phyloP scores from a whole-genome alignment of 2,329 filamentous ascomycete genomes.

The Fusarium xylarioides region DNA sequence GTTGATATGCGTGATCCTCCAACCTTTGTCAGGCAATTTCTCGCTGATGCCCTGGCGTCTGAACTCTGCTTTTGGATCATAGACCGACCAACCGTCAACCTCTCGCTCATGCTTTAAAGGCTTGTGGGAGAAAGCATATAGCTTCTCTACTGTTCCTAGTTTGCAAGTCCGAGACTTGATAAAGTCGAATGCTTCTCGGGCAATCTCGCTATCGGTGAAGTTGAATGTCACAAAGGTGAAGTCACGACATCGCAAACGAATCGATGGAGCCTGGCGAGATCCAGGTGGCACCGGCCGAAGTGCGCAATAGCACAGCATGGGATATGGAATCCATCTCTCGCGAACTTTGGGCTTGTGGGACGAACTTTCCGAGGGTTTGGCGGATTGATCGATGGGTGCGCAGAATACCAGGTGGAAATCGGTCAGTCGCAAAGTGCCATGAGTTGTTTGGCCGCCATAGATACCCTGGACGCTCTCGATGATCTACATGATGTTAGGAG shows the following conservation, averaged over 20 bases:
- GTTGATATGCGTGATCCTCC: constrained; percentile 93
- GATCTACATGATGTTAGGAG: constrained; percentile 48
- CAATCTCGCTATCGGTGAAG: constrained; percentile 77
- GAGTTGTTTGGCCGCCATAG: constrained; percentile 65
- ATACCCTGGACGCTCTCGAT: constrained; percentile 69
- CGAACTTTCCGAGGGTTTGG: constrained; percentile 30
- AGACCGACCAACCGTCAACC: constrained; percentile 83
- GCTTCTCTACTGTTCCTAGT: constrained; percentile 82
- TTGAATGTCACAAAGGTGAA: constrained; percentile 95
- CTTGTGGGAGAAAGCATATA: constrained; percentile 89
- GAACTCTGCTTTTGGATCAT: constrained; percentile 87
- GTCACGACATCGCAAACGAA: constrained; percentile 89
- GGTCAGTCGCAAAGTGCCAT: constrained; percentile 67
- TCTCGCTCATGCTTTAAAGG: constrained; percentile 77
- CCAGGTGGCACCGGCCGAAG: constrained; percentile 77
- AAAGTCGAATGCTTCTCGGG: constrained; percentile 86
- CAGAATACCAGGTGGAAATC: constrained; percentile 69
- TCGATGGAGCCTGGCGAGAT: constrained; percentile 78
- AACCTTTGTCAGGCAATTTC: constrained; percentile 79
- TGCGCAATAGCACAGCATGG: constrained; percentile 84
- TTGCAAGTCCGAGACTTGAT: constrained; percentile 84
- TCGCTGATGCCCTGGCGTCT: constrained; percentile 85
- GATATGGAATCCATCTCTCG: constrained; percentile 94
- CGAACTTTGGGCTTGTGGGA: constrained; percentile 50
- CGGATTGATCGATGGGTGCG: constrained; percentile 50